A percentile compares a stretch with the other conserved stretches of the same genome.
Evolutionary conservation across 345 rosid genomes (phyloP).

Genomic region (Populus ilicifolia): DNA sequence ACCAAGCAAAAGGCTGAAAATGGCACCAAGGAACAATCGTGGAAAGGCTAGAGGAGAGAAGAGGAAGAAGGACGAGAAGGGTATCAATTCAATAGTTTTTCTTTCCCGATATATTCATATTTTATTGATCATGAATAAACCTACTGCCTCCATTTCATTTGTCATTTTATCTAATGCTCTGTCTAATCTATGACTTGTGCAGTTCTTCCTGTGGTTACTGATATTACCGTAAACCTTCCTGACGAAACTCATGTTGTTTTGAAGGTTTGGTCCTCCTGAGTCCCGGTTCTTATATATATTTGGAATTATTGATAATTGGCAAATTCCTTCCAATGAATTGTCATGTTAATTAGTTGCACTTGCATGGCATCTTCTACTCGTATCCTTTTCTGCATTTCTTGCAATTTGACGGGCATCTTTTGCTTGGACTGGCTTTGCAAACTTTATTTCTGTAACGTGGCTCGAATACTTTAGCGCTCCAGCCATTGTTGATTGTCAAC

Average conservation of each 20-base stretch:
- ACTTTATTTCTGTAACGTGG: not conserved
- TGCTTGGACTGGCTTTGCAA: not conserved
- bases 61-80: conserved; percentile 97
- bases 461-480: not conserved
- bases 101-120: not conserved
- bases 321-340: not conserved
- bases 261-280: conserved; percentile 52
- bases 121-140: not conserved
- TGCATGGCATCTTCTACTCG: not conserved
- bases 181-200: conserved; percentile 18
- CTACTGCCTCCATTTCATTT: not conserved
- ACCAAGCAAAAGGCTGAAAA: conserved; percentile 32
- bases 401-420: not conserved
- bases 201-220: conserved; percentile 89
- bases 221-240: conserved; percentile 75
- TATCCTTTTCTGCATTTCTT: not conserved
- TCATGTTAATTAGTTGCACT: not conserved
- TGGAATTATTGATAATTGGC: not conserved
- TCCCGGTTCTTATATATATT: not conserved
- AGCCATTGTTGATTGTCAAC: not conserved
- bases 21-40: conserved; percentile 95
- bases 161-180: not conserved
- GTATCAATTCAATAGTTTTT: conserved; percentile 29
- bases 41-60: conserved; percentile 87
- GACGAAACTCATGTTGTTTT: conserved; percentile 68